These are phyloP conservation scores for Salinomyces thailandicus DNA, from an alignment of 2,329 filamentous ascomycete species.

Conservation along the genomic window DNA sequence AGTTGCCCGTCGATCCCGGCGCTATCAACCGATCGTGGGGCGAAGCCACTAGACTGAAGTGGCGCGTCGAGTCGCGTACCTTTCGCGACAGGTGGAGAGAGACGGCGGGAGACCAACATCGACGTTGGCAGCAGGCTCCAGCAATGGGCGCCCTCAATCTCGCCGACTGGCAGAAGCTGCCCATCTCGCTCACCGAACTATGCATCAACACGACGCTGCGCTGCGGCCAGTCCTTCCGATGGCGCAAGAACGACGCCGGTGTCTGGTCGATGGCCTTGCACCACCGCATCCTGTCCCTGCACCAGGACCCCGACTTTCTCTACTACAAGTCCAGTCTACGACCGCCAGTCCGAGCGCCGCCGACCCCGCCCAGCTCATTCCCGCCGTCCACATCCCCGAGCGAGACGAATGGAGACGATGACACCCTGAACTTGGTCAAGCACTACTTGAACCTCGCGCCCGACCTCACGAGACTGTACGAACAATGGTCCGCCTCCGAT, in stretches of 20 bases:
- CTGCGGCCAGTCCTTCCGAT: constrained; percentile 92
- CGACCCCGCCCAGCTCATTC: constrained; percentile 30
- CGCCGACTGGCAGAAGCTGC: constrained; percentile 80
- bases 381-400: constrained; percentile 24
- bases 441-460: constrained; percentile 81
- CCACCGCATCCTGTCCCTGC: constrained; percentile 73
- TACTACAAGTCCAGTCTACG: constrained; percentile 67
- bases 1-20: no score
- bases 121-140: no score
- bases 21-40: no score
- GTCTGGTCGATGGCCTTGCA: constrained; percentile 86
- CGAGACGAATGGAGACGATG: constrained; percentile 43
- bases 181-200: constrained; percentile 70
- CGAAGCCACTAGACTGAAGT: no score
- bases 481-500: constrained; percentile 77
- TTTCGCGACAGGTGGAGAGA: no score
- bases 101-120: no score
- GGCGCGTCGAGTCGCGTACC: no score
- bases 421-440: constrained; percentile 61
- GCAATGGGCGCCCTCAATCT: constrained; percentile 38
- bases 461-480: constrained; percentile 67
- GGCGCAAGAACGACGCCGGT: constrained; percentile 68
- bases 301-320: constrained; percentile 67
- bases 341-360: constrained; percentile 25
- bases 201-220: constrained; percentile 90